Base-by-base conservation (phyloP, 345 rosid species). In the Syzygium aromaticum region DNA sequence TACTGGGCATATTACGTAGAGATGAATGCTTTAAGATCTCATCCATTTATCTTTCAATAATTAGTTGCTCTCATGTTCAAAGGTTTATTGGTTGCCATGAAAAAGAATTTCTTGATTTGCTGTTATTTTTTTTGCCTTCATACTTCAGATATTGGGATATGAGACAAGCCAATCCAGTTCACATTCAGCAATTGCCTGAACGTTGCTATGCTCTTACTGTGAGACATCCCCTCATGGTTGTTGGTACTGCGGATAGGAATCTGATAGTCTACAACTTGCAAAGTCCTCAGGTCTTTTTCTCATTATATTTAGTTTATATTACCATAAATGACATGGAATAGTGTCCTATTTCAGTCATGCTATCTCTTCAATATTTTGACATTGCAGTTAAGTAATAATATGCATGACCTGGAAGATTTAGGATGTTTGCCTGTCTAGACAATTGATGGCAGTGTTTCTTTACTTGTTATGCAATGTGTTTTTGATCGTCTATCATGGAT, bases 221-320 rank as follows among this genome's bases (percentile, higher is more conserved):
- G 87, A 96, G 92, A 84, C 89, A 98, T 91, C 98, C 98, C 46
- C 91, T 96, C 88, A 96, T 98, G 99, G 98, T 98, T 90, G 99
- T 96, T 54, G 99, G 95, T 54, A 96, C 99, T 86, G 99, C 99
- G 3, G 99, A 98, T 85, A 94, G 99, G 92, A 96, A 98, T 91
- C 89, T 98, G 61, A 90, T 96, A 84, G 93, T 96, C 87, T 96
- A 90, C 90, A 96, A 98, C 92, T 90, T 96, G 93, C 96, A 95
- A 91, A 96, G 90, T 87, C 99, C 99, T 85, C 98, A 98, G 99
- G 99, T 96, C 86, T 67, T 86, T 59, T 63, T 85, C 86, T 86
- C 87, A 57, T 27, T 28, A 89, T 30, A 63, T 51, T 51, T 82
- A 77, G 52, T 27, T 6, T 87, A 83, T 59, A 80, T 46, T 38